A percentile compares a stretch with the other conserved stretches of the same genome.
Conservation (phyloP, 1,139 yeast genomes). For the Schizosaccharomyces versatilis region DNA sequence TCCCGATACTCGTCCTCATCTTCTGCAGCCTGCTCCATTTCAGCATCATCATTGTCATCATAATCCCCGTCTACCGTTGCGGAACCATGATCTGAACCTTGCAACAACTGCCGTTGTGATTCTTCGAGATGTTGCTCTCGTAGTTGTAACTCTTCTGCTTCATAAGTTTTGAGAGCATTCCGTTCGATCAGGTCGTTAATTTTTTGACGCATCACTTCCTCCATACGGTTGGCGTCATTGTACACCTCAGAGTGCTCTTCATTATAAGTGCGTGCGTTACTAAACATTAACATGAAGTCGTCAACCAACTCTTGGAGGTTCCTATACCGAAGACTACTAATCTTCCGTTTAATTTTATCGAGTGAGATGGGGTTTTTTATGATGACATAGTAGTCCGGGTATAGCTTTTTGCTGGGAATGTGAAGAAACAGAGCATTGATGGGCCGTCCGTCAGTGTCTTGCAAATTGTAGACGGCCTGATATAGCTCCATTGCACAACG, state of each 20-base stretch:
- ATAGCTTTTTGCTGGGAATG: constrained; percentile 50
- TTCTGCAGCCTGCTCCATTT: too few relatives aligned
- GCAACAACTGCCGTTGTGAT: too few relatives aligned
- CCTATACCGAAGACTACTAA: constrained; percentile 14
- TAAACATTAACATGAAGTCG: constrained; percentile 57
- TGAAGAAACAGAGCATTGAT: constrained; percentile 31
- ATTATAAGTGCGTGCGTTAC: constrained; percentile 69
- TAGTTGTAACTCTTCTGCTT: background rate
- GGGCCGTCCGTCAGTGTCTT: constrained; percentile 17
- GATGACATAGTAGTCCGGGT: constrained; percentile 62
- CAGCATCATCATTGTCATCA: too few relatives aligned
- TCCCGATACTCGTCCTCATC: too few relatives aligned
- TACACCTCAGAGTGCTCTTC: constrained; percentile 74
- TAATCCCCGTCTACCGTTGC: too few relatives aligned
- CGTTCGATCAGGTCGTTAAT: background rate
- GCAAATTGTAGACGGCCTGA: background rate
- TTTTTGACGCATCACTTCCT: background rate
- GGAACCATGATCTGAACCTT: too few relatives aligned
- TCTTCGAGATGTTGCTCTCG: too few relatives aligned
- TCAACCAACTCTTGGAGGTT: constrained; percentile 42
- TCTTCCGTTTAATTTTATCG: constrained; percentile 15
- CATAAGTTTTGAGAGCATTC: background rate
- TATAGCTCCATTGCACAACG: background rate
- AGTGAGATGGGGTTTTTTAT: constrained; percentile 23
- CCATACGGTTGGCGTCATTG: constrained; percentile 34